phyloP scores from a whole-genome alignment of 2,329 filamentous ascomycete species.

The Botrytis sinoallii region DNA sequence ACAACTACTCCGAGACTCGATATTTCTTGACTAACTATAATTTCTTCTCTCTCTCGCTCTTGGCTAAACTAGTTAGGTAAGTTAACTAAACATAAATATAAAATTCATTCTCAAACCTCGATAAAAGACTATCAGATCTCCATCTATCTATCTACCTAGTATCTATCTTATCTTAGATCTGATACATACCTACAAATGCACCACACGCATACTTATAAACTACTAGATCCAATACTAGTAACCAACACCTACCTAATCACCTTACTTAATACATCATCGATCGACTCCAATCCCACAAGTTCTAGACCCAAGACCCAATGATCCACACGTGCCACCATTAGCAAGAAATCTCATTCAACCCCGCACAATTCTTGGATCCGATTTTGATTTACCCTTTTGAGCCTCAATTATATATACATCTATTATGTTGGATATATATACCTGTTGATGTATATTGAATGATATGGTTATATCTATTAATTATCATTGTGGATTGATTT shows the following conservation, averaged over 20 bases:
- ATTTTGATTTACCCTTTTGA: neutral
- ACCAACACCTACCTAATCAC: no score
- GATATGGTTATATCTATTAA: neutral
- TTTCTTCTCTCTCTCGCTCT: no score
- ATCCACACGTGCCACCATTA: neutral
- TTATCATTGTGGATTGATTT: neutral
- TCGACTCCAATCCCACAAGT: neutral
- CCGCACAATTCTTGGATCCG: neutral
- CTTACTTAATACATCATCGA: neutral
- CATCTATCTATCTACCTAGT: neutral
- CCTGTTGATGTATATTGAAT: neutral
- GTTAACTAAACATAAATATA: no score
- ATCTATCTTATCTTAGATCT: neutral
- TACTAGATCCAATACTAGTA: no score
- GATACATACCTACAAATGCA: neutral
- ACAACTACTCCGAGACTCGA: no score
- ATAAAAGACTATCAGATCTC: neutral
- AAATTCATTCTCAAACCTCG: no score
- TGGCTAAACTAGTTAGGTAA: no score
- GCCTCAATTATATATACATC: neutral
- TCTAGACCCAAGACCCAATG: neutral
- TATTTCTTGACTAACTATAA: no score
- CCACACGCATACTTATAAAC: no score
- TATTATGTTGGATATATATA: neutral
- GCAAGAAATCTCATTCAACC: neutral